Base-by-base conservation (phyloP, 345 rosid species). In the Populus ilicifolia region DNA sequence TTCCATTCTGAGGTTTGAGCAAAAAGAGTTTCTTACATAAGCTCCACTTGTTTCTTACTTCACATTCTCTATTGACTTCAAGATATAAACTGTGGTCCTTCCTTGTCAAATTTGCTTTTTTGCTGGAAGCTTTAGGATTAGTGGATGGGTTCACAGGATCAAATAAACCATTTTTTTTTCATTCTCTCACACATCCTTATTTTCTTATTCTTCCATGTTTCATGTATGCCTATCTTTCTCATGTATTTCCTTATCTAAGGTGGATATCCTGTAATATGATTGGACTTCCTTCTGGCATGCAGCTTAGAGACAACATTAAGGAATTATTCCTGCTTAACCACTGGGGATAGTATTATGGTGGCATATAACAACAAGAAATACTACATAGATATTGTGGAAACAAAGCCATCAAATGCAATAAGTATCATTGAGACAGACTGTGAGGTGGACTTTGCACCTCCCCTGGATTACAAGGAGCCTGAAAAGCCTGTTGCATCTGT, bases 391-490 rank as follows among this genome's bases (percentile, higher is more conserved):
- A 96, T 96, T 65, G 67, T 94, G 77, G 98, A 94, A 85, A 89
- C 97, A 67, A 93, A 91, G 85, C 99, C 99, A 81, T 89, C 99
- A 20, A 83, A 90, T 84, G 99, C 97, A 76, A 96, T 92, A 77
- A 96, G 87, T 83, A 93, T 96, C 84, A 96, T 96, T 75, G 99
- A 96, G 92, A 96, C 99, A n/a, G 99, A 96, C 82, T 96, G 99
- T 80, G 99, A 96, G 85, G 99, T 96, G 78, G 99, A 96, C 84
- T 96, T 94, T 77, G 99, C 99, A 59, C 95, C 98, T 87, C 99
- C 99, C 21, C 84, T 96, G 75, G 99, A 96, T 85, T 96, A 92
- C 90, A 92, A 90, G 80, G 99, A 96, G 78, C 99, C 99, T 74
- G 97, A 88, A 84, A 95, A 82, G 83, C 91, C 93, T 13, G 77